Percentiles rank a stretch among this genome's conserved stretches.
These are phyloP conservation scores for Trichoderma parareesei DNA, from an alignment of 495 filamentous ascomycete species.

Conservation along the genomic window DNA sequence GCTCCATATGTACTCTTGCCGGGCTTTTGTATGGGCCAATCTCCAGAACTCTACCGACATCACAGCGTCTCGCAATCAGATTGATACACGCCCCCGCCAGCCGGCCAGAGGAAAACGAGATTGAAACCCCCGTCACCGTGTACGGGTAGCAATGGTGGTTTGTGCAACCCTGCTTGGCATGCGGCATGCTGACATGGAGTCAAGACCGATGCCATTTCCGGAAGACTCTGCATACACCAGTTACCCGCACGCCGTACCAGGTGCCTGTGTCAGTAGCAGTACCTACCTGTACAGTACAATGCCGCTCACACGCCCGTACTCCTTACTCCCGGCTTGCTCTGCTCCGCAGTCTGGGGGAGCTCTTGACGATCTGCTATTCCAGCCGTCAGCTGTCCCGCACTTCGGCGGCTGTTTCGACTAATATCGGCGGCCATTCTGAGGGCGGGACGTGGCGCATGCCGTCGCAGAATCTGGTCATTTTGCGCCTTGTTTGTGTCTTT, in stretches of 20 bases:
- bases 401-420: not conserved
- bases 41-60: not conserved
- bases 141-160: not conserved
- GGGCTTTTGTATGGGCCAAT: not conserved
- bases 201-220: not conserved
- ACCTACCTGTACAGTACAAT: not conserved
- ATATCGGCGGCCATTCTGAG: not conserved
- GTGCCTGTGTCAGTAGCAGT: not conserved
- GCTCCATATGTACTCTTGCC: not conserved
- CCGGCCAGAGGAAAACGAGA: not conserved
- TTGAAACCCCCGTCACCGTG: not conserved
- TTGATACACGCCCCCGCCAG: not conserved
- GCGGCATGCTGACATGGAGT: not conserved
- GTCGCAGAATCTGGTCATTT: not conserved
- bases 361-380: not conserved
- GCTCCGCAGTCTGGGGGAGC: too few species aligned
- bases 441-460: not conserved
- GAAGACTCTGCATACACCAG: not conserved
- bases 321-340: too few species aligned
- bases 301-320: too few species aligned
- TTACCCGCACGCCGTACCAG: not conserved
- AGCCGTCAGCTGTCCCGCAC: not conserved
- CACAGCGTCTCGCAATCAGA: not conserved
- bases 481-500: not conserved
- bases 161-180: slow-evolving; percentile 1